These are phyloP conservation scores for Phytophthora litchii DNA, from an alignment of 352 stramenopile species.

Conservation along the genomic window DNA sequence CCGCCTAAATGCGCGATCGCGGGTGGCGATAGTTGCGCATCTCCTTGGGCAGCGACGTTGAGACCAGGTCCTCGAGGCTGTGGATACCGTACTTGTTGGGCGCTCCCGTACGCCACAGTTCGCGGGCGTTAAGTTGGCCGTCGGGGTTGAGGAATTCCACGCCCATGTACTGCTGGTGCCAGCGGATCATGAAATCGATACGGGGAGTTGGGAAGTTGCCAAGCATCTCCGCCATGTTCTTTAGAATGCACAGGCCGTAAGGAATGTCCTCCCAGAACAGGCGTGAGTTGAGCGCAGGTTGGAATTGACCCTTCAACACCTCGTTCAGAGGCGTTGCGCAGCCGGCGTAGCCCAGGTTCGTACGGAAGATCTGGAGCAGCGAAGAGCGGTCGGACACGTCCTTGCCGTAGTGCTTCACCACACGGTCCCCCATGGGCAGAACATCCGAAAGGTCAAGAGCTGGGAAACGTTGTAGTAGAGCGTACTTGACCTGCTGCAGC, in stretches of 20 bases:
- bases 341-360: constrained; percentile 90
- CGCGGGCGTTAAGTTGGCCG: constrained; percentile 88
- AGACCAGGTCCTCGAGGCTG: constrained; percentile 88
- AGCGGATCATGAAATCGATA: constrained; percentile 94
- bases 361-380: constrained; percentile 91
- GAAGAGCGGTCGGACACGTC: constrained; percentile 89
- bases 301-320: constrained; percentile 72
- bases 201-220: constrained; percentile 92
- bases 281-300: constrained; percentile 83
- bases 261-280: constrained; percentile 95
- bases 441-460: constrained; percentile 91
- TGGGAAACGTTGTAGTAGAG: constrained; percentile 90
- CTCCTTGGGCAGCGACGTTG: constrained; percentile 87
- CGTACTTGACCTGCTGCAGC: constrained; percentile 92
- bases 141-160: constrained; percentile 88
- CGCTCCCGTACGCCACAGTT: constrained; percentile 88
- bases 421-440: constrained; percentile 89
- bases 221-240: constrained; percentile 93
- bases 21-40: constrained; percentile 91
- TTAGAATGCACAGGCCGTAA: constrained; percentile 93
- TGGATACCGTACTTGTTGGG: constrained; percentile 94
- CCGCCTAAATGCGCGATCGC: constrained; percentile 80
- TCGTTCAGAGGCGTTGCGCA: constrained; percentile 90
- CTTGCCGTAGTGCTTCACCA: constrained; percentile 93
- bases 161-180: constrained; percentile 93